A percentile compares a stretch with the other conserved stretches of the same genome.
These are phyloP conservation scores for Apophysomyces trapeziformis DNA, from an alignment of 371 early-diverging fungal genomes.

Conservation along the genomic window DNA sequence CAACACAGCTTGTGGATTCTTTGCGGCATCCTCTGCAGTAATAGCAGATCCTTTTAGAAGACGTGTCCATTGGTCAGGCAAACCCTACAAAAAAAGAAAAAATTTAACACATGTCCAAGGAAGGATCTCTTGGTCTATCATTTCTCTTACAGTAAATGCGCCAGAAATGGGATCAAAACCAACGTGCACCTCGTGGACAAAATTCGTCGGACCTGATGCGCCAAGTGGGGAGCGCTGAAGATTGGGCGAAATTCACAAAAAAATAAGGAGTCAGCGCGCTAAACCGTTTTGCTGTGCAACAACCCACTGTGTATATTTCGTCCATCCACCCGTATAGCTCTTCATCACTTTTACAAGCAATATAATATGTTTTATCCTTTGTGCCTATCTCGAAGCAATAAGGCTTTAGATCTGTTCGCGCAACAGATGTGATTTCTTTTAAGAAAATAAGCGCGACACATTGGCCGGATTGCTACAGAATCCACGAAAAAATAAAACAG, in stretches of 20 bases:
- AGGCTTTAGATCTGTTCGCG: conserved; percentile 84
- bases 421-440: conserved; percentile 87
- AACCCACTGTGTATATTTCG: conserved; percentile 83
- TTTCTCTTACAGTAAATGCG: conserved; percentile 79
- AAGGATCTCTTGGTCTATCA: not conserved
- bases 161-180: conserved; percentile 95
- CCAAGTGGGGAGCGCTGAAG: conserved; percentile 59
- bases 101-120: no score
- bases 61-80: conserved; percentile 90
- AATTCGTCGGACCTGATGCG: conserved; percentile 93
- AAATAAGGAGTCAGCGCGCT: not conserved
- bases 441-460: conserved; percentile 84
- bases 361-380: conserved; percentile 86
- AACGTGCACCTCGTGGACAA: conserved; percentile 95
- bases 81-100: conserved; percentile 55
- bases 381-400: conserved; percentile 93
- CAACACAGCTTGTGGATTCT: conserved; percentile 93
- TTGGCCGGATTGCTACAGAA: conserved; percentile 50
- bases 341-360: conserved; percentile 93
- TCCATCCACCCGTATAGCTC: conserved; percentile 99
- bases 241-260: not conserved
- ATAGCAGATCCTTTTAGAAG: conserved; percentile 86
- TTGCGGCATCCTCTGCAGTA: conserved; percentile 90
- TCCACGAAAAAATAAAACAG: not conserved
- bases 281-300: not conserved